Conservation (phyloP, 2,329 filamentous ascomycete genomes). For the Coniochaeta sp. region DNA sequence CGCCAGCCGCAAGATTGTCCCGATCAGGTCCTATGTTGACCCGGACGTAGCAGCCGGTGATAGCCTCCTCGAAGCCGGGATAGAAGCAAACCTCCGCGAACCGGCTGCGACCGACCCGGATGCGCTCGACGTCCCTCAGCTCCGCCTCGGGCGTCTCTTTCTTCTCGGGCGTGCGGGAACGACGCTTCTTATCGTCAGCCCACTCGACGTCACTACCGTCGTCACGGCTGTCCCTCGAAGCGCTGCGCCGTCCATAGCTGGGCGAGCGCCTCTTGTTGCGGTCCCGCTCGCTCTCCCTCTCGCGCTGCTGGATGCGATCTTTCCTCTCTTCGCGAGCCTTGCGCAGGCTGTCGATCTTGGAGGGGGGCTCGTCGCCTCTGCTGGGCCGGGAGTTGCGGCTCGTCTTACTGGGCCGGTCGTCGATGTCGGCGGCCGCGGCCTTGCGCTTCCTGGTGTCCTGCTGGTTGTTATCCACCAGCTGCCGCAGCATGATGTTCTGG, state of each 20-base stretch:
- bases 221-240: constrained; percentile 54
- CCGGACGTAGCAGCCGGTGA: constrained; percentile 78
- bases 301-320: constrained; percentile 55
- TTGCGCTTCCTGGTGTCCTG: constrained; percentile 70
- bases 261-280: constrained; percentile 38
- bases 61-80: constrained; percentile 76
- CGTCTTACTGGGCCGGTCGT: constrained; percentile 66
- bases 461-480: constrained; percentile 65
- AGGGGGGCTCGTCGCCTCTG: constrained; percentile 58
- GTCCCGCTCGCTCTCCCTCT: constrained; percentile 56
- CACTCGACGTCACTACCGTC: constrained; percentile 77
- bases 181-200: constrained; percentile 44
- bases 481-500: constrained; percentile 75
- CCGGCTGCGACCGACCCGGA: constrained; percentile 75
- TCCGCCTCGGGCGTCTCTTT: constrained; percentile 61
- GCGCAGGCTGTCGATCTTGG: constrained; percentile 65
- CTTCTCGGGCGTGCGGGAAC: constrained; percentile 45
- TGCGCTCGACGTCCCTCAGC: constrained; percentile 74
- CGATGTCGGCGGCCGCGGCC: constrained; percentile 63
- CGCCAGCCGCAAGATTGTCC: constrained; percentile 51
- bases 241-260: constrained; percentile 30
- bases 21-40: constrained; percentile 72
- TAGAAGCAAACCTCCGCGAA: constrained; percentile 92
- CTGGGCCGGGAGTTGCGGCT: constrained; percentile 63
- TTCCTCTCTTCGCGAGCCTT: constrained; percentile 57